Base-by-base conservation (phyloP, 192 early-diverging fungal genomes). In the Coemansia sp. region DNA sequence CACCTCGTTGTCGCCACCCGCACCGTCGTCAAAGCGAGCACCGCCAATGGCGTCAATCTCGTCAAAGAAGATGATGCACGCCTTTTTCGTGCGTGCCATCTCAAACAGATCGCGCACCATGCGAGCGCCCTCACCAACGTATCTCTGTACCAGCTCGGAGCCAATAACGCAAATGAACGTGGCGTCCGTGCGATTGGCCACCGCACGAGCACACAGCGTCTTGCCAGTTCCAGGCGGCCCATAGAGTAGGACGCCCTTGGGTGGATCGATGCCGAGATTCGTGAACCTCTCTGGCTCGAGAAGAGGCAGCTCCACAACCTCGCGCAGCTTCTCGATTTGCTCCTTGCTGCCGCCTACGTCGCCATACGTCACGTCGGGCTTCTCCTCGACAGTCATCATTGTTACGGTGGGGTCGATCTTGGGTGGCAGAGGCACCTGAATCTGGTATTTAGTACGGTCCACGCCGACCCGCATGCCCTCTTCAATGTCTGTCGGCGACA, bases 371-470 rank as follows among this genome's bases (percentile, higher is more conserved):
- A 99, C 95, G 85, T 99, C 97, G 3, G 97, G 97, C 80, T 99
- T 99, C 77, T 99, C 97, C 75, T 99, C 97, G 31, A 99, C 95
- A 77, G 97, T 95, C 97, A 99, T 99, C 97, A 98, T 99, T 11
- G 97, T 98, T 43, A 93, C 93, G 0, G 95, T 92, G 25, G 97
- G 93, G 75, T 99, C 97, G 60, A 99, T 99, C 85, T 93, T 95
- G 70, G 97, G 97, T 47, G 97, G 97, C 35, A 99, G 85, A 52
- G 97, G 97, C 59, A 99, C 91, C 76, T 98, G 95, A 66, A 99
- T 99, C 82, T 99, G 97, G 82, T 97, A 98, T 77, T 99, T 99
- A 69, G 86, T 91, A 43, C 97, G 93, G 78, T 99, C 97, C 12
- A 97, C 96, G 56, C 95, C 95, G 37, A 98, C 94, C 58, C 96